A percentile compares a stretch with the other conserved stretches of the same genome.
phyloP scores from a whole-genome alignment of 108 stramenopile species.

The Cylindrotheca closterium region DNA sequence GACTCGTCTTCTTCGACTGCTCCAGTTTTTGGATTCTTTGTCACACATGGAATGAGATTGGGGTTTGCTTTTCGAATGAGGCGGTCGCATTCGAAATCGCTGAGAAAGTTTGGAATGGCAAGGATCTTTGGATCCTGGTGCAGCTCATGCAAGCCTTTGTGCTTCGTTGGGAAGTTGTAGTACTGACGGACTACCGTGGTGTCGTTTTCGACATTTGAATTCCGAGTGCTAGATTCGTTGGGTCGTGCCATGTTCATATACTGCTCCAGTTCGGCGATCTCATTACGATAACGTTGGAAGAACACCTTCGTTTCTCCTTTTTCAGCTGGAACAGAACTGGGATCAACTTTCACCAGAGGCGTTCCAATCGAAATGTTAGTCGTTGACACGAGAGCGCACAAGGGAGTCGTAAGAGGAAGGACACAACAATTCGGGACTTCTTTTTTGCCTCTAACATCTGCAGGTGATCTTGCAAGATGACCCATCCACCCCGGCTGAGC shows the following conservation, averaged over 20 bases:
- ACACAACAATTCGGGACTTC: not conserved
- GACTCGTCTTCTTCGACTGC: slow-evolving; percentile 34
- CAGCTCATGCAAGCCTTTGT: slow-evolving; percentile 33
- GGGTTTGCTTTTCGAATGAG: slow-evolving; percentile 35
- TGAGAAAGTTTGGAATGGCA: slow-evolving; percentile 38
- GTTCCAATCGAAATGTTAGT: slow-evolving; percentile 31
- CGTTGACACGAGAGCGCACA: slow-evolving; percentile 40
- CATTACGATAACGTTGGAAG: not conserved
- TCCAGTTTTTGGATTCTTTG: slow-evolving; percentile 32
- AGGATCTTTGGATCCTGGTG: slow-evolving; percentile 43
- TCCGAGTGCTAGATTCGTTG: slow-evolving; percentile 1
- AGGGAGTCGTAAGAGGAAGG: slow-evolving; percentile 36
- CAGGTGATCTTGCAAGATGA: slow-evolving; percentile 7
- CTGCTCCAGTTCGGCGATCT: slow-evolving; percentile 31
- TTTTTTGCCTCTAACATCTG: not conserved
- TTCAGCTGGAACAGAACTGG: not conserved
- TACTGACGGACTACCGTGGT: not conserved
- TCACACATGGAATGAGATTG: slow-evolving; percentile 12
- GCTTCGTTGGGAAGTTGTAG: not conserved
- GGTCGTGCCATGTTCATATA: slow-evolving; percentile 37
- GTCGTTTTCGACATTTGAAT: slow-evolving; percentile 15
- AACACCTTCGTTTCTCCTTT: not conserved
- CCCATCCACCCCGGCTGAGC: slow-evolving; percentile 37
- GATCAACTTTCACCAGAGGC: slow-evolving; percentile 10
- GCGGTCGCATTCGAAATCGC: slow-evolving; percentile 44